These are phyloP conservation scores for Cyberlindnera xylosilytica DNA, from an alignment of 805 yeast species.

Conservation along the genomic window DNA sequence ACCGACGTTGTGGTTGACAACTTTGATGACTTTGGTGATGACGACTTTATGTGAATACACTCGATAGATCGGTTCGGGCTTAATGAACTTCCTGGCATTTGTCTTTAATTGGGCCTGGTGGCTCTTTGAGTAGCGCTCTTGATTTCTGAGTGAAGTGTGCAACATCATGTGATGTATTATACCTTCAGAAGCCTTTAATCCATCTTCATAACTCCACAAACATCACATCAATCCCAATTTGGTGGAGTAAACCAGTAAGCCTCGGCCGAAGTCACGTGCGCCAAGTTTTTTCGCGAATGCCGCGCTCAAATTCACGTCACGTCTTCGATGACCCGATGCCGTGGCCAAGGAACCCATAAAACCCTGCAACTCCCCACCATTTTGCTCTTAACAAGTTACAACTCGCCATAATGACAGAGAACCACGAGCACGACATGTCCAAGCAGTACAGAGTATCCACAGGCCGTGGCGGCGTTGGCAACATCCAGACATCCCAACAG, in stretches of 20 bases:
- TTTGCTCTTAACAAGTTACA: no score
- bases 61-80: not conserved
- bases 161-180: no score
- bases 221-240: no score
- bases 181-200: no score
- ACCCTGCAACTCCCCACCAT: no score
- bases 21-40: conserved; percentile 65
- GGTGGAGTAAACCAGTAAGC: no score
- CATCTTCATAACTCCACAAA: no score
- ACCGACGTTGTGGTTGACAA: conserved; percentile 52
- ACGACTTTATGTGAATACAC: conserved; percentile 65
- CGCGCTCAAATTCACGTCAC: not conserved
- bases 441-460: conserved; percentile 50
- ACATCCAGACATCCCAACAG: conserved; percentile 44
- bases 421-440: conserved; percentile 5
- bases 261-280: no score
- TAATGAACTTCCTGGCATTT: not conserved
- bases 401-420: not conserved
- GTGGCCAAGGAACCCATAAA: not conserved
- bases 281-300: no score
- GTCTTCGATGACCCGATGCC: not conserved
- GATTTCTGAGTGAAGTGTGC: no score
- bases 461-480: conserved; percentile 81
- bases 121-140: no score
- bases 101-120: not conserved